Base-by-base conservation (phyloP, 2,329 filamentous ascomycete genomes). In the Whalleya microplaca region DNA sequence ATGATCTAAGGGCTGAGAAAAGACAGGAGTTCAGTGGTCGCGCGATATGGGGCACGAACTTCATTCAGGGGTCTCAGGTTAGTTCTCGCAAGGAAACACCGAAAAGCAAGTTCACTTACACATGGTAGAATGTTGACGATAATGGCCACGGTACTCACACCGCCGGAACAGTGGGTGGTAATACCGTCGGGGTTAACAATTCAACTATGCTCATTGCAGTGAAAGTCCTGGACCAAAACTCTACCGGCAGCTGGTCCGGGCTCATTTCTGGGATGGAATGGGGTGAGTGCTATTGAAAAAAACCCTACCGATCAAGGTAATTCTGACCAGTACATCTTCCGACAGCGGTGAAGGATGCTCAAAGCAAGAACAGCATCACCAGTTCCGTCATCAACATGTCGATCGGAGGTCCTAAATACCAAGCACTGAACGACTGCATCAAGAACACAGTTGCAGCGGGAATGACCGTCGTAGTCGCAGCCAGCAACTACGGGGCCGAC, bases 341-440 rank as follows among this genome's bases (percentile, higher is more conserved):
- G 1, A 5, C 21, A 70, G 68, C 66, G 12, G 65, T 67, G n/a
- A 57, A 65, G 6, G 63, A 70, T 44, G 68, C 68, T 40, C 55
- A 56, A 29, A 53, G 58, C 3, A 55, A 59, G 41, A 58, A 53
- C 19, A 56, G 48, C 5, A 55, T 65, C 20, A 20, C 41, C 8
- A 61, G 62, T 14, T 69, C 68, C 12, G 68, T 70, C n/a, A 64
- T 68, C 50, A 70, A 70, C 53, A 62, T 69, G 62, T 70, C 68
- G 12, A 56, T 67, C 23, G 67, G 67, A 1, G 59, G 62, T 7
- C 52, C 54, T 21, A 55, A 48, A 18, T 60, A 42, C 41, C 56
- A 62, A 10, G 51, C 63, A 4, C 32, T 65, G 16, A 59, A 69
- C 46, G 64, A 67, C 45, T 55, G 58, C 4, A 55, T 69, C 7